Conservation (phyloP, 345 rosid genomes). For the Leavenworthia alabamica region DNA sequence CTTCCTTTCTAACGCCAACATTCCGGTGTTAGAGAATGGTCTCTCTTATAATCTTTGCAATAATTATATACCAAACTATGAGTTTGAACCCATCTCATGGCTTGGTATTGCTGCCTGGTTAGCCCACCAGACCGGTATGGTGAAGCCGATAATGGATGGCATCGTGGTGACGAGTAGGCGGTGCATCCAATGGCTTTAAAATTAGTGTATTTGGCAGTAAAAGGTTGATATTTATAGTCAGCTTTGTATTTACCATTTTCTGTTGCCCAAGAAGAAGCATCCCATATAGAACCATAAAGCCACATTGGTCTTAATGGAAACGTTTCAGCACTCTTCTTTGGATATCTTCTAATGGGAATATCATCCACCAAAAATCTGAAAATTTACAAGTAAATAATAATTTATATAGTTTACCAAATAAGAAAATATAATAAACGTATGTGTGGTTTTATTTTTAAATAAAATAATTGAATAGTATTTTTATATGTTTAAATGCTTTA, state of each 20-base stretch:
- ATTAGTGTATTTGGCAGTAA: constrained; percentile 60
- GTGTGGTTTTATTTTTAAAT: not conserved
- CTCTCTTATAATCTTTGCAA: constrained; percentile 68
- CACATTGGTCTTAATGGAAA: constrained; percentile 94
- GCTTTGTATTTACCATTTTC: constrained; percentile 96
- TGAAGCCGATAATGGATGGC: constrained; percentile 63
- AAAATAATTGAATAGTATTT: not conserved
- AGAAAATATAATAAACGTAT: not conserved
- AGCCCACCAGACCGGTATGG: constrained; percentile 68
- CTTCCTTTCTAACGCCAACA: constrained; percentile 37
- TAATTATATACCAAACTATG: constrained; percentile 65
- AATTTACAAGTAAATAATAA: not conserved
- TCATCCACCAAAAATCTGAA: constrained; percentile 91
- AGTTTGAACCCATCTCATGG: constrained; percentile 82
- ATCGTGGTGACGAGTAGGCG: constrained; percentile 50
- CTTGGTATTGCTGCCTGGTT: constrained; percentile 46
- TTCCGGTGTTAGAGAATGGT: constrained; percentile 83
- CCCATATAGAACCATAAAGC: constrained; percentile 98
- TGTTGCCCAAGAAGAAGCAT: constrained; percentile 97
- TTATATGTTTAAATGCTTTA: constrained; percentile 1
- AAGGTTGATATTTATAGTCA: constrained; percentile 80
- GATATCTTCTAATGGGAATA: constrained; percentile 88
- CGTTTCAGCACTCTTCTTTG: constrained; percentile 61
- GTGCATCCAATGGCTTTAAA: constrained; percentile 81
- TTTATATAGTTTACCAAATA: not conserved